Conservation (phyloP, 2,329 filamentous ascomycete species). For the Clonostachys sp. region DNA sequence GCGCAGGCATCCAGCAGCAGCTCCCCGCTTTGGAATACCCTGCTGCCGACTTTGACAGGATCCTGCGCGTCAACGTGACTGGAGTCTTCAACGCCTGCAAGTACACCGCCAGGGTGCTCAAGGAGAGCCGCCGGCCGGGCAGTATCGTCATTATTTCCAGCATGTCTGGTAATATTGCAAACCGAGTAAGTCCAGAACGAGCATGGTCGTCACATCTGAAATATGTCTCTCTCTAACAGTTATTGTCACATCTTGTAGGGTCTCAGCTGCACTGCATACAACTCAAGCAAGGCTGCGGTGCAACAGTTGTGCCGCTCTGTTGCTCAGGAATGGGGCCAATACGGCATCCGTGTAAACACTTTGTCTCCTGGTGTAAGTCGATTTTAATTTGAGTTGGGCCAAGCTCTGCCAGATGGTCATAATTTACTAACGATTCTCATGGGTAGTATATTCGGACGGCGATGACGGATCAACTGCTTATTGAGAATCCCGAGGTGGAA, state of each 20-base stretch:
- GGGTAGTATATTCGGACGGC: slow-evolving; percentile 38
- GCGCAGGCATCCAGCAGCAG: slow-evolving; percentile 43
- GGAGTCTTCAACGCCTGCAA: slow-evolving; percentile 69
- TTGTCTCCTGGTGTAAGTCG: slow-evolving; percentile 51
- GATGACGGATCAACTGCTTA: slow-evolving; percentile 38
- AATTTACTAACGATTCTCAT: too few species aligned
- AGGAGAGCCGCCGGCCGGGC: slow-evolving; percentile 30
- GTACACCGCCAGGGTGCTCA: slow-evolving; percentile 57
- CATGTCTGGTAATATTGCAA: slow-evolving; percentile 44
- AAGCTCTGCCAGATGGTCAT: too few species aligned
- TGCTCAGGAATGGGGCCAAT: slow-evolving; percentile 56
- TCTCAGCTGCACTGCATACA: slow-evolving; percentile 58
- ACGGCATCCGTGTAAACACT: slow-evolving; percentile 62
- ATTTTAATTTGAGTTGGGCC: not conserved
- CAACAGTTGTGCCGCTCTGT: slow-evolving; percentile 55
- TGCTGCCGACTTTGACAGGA: slow-evolving; percentile 58
- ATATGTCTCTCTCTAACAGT: not conserved
- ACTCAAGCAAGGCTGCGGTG: slow-evolving; percentile 57
- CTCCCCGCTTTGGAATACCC: slow-evolving; percentile 39
- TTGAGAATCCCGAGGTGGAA: slow-evolving; percentile 41
- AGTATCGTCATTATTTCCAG: slow-evolving; percentile 46
- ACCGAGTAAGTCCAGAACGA: slow-evolving; percentile 31
- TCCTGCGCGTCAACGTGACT: slow-evolving; percentile 65
- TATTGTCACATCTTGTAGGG: slow-evolving; percentile 33
- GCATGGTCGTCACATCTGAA: not conserved